Evolutionary conservation across 371 early-diverging fungal genomes (phyloP), one percentile per base, ranked within the genome.

Genomic region (Lichtheimia hyalospora): DNA sequence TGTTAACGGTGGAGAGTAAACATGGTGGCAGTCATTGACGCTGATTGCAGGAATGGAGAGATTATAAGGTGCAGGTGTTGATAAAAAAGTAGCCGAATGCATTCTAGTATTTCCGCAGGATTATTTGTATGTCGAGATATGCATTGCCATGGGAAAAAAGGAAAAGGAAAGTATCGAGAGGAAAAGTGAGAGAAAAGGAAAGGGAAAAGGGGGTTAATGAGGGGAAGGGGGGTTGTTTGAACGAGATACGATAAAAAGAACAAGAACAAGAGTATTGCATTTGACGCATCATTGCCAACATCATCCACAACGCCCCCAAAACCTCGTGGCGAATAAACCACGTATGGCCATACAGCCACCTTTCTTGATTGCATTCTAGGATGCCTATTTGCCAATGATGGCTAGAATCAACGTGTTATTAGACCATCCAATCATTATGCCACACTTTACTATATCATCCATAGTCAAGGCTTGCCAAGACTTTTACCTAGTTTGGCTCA

Each of bases 81-180:
- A 15, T 34, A 15, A 27, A 28, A 52, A 52, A 15, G 52, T 52
- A 7, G 52, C 52, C 23, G 52, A 27, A 27, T 52, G 52, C 52
- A 52, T 52, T 18, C 34, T 52, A 46, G n/a, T 46, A 5, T 46
- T 46, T 46, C 46, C 16, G 46, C 46, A 46, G 46, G 46, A 18
- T 46, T 46, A 46, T 46, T 46, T 46, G 46, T 46, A 7, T 46
- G 23, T 24, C n/a, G 52, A 52, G 24, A 4, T 28, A 52, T 27
- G 25, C 52, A 52, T 52, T 16, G 52, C 52, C 27, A 24, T 25
- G 28, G n/a, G 25, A 25, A 25, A 50, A 25, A 51, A 14, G 52
- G 15, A 13, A 46, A 46, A 21, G 21, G 46, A 46, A 46, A 14
- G 46, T 18, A 21, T 21, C 4, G 12, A 46, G 46, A 21, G 21